Base-by-base conservation (phyloP, 352 stramenopile genomes). In the Phytophthora podocarpi region DNA sequence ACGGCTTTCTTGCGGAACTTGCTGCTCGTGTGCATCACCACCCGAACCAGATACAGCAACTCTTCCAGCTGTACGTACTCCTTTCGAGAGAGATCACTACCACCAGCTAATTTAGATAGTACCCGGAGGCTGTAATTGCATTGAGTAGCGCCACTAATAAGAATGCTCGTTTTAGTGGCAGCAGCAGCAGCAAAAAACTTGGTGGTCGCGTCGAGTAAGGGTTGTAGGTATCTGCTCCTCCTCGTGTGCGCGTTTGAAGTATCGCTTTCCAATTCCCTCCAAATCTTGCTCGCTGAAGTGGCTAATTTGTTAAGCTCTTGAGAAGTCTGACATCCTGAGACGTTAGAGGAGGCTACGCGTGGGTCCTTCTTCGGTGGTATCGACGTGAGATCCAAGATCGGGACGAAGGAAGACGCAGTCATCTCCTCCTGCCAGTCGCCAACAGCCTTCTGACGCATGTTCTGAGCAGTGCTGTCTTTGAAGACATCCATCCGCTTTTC, bases 41-140 rank as follows among this genome's bases (percentile, higher is more conserved):
- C 31, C 9, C 59, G 45, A 28, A 69, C 6, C 10, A 36, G 7
- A 26, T 55, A 61, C 4, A 69, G 5, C 20, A 64, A 36, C 28
- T 48, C 24, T 54, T 69, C 60, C 11, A 69, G 45, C 6, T 43
- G 36, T 16, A 39, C 27, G 24, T 28, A 64, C 35, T 69, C 60
- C 21, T 42, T 47, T 6, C 15, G 34, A 15, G 60, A 59, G 11
- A 54, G 32, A 5, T 7, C 20, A 11, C 5, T 31, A n/a, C 16
- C 32, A 11, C 12, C 20, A 50, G 23, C 31, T 7, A 64, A 42
- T 8, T 26, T 4, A 6, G 10, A 28, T n/a, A 69, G 9, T 16
- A 42, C 6, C 8, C 35, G 35, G 12, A 57, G 41, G 12, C 20
- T 18, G 15, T 20, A 5, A 24, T 59, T 55, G 28, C 43, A 41